phyloP scores from a whole-genome alignment of 768 basidiomycete species.

The Tylopilus sp. region DNA sequence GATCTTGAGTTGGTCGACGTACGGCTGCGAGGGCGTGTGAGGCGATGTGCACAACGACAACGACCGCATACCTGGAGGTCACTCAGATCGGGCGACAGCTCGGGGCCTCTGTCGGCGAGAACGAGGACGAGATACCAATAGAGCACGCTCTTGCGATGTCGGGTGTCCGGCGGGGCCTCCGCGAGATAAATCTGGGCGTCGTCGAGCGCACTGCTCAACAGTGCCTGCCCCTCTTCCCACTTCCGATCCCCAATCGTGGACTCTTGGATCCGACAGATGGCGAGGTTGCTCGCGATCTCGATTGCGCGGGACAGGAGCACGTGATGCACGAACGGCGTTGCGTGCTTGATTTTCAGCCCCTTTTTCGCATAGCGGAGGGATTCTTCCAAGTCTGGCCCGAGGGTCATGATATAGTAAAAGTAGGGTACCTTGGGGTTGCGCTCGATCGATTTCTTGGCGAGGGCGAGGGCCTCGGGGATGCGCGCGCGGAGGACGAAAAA shows the following conservation, averaged over 20 bases:
- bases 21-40: constrained; percentile 27
- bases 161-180: constrained; percentile 58
- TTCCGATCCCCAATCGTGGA: constrained; percentile 38
- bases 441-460: constrained; percentile 46
- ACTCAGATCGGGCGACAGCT: constrained; percentile 44
- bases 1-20: constrained; percentile 41
- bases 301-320: constrained; percentile 60
- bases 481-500: constrained; percentile 48
- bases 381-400: constrained; percentile 44
- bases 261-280: constrained; percentile 46
- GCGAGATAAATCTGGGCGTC: constrained; percentile 52
- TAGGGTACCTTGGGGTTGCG: constrained; percentile 60
- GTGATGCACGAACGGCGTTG: constrained; percentile 53
- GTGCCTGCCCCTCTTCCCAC: constrained; percentile 60
- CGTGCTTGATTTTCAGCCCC: constrained; percentile 54
- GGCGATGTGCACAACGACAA: neutral
- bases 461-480: constrained; percentile 43
- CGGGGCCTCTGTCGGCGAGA: constrained; percentile 48
- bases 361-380: constrained; percentile 64
- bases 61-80: constrained; percentile 45
- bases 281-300: constrained; percentile 57
- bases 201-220: constrained; percentile 56
- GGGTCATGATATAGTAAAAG: constrained; percentile 59
- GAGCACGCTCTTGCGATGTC: constrained; percentile 55
- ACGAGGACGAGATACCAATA: constrained; percentile 59